These are phyloP conservation scores for Acanthamoeba castellanii DNA, from an alignment of 208 protist genomes.

Conservation along the genomic window DNA sequence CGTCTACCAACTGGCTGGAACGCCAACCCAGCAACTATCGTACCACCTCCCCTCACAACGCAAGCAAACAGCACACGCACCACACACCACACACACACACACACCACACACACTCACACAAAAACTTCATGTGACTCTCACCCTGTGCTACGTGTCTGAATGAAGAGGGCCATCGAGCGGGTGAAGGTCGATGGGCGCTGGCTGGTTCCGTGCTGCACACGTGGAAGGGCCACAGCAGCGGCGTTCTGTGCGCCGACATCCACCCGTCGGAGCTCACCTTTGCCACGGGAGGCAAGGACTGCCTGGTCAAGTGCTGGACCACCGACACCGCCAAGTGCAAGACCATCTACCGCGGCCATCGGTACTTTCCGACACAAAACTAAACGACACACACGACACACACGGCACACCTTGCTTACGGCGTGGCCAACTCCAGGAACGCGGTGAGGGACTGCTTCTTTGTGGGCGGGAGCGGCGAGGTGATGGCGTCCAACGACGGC, in stretches of 20 bases:
- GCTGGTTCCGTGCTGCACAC: neutral
- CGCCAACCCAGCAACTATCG: conserved; percentile 4
- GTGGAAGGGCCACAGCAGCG: conserved; percentile 35
- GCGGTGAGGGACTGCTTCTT: conserved; percentile 6
- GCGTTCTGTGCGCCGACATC: neutral
- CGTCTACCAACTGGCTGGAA: neutral
- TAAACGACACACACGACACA: neutral
- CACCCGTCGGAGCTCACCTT: conserved; percentile 20
- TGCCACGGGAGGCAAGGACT: conserved; percentile 33
- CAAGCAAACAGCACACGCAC: neutral
- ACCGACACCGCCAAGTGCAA: conserved; percentile 15
- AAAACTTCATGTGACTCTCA: too few relatives aligned
- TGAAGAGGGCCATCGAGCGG: neutral
- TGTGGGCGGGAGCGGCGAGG: conserved; percentile 10
- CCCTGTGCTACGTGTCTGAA: neutral
- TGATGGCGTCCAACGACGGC: conserved; percentile 33
- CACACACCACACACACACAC: too few relatives aligned
- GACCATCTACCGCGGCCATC: conserved; percentile 14
- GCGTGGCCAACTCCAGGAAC: neutral
- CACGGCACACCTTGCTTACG: too few relatives aligned
- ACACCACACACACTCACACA: too few relatives aligned
- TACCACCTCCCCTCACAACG: neutral
- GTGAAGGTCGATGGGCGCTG: neutral
- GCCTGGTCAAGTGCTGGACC: conserved; percentile 17
- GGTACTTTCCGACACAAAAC: neutral